Base-by-base conservation (phyloP, 163 green algal species). In the Chlorella variabilis region DNA sequence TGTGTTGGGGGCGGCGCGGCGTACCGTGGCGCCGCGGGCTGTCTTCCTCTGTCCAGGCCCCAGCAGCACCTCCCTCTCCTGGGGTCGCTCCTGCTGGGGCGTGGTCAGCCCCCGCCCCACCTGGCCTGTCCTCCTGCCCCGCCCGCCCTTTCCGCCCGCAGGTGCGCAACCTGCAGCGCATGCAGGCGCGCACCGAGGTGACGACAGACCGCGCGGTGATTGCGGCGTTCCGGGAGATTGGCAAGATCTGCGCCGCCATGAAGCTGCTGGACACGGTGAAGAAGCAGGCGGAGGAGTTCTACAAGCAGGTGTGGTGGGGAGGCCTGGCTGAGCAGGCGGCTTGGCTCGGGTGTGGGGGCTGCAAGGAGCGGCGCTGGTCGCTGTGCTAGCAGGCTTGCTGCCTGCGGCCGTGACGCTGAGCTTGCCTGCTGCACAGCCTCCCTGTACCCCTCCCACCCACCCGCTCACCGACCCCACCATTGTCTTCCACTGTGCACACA, bases 271-370 rank as follows among this genome's bases (percentile, higher is more conserved):
- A 90, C n/a, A 63, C 75, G 7, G 89, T 96, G 51, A 91, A 93
- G 71, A 89, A 97, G 78, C 74, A 90, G 18, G 96, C 95, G 7
- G 92, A 92, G 62, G 93, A 98, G 77, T 89, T 98, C 11, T 98
- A 95, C 88, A 98, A 97, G 78, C 85, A 94, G 78, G 88, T 96
- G 21, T 54, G 65, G 36, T 73, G 4, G 41, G 58, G 0, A 8
- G 15, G 23, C 33, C 20, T 58, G 70, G 27, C 27, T 11, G 42
- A n/a, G 42, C 3, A 4, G 68, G 33, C 3, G 25, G 4, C 23
- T 75, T 6, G 3, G 25, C 41, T 36, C 13, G 34, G 38, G 67
- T 39, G 8, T 25, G n/a, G 45, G 36, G n/a, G n/a, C n/a, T n/a
- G n/a, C n/a, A n/a, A n/a, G n/a, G n/a, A n/a, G n/a, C n/a, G n/a